Percentiles rank a stretch among this genome's conserved stretches.
phyloP scores from a whole-genome alignment of 1,284 basidiomycete species.

The Calocybe gambosa region DNA sequence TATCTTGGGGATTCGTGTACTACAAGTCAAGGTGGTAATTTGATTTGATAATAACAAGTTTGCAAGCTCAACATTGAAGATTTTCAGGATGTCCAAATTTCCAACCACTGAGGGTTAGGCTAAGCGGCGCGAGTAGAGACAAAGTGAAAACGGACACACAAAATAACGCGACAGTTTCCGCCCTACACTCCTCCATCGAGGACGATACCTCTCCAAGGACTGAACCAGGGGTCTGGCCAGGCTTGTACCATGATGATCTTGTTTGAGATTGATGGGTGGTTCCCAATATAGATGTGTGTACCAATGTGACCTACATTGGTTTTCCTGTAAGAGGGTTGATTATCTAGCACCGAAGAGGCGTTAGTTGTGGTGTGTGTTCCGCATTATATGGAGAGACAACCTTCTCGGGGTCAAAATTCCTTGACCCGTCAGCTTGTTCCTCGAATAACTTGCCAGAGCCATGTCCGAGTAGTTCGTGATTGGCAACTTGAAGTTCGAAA shows the following conservation, averaged over 20 bases:
- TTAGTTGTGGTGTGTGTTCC: neutral
- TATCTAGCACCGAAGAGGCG: conserved; percentile 34
- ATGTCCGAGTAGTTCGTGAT: conserved; percentile 78
- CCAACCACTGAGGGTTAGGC: conserved; percentile 47
- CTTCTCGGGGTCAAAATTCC: conserved; percentile 73
- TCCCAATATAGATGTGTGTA: neutral
- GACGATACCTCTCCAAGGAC: conserved; percentile 81
- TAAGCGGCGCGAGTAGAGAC: neutral
- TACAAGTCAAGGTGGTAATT: conserved; percentile 20
- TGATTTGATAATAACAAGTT: neutral
- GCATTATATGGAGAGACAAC: conserved; percentile 21
- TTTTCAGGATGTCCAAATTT: conserved; percentile 65
- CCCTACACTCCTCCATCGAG: conserved; percentile 84
- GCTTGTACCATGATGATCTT: conserved; percentile 77
- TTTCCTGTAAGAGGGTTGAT: conserved; percentile 83
- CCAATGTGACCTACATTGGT: conserved; percentile 44
- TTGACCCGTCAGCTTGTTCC: conserved; percentile 65
- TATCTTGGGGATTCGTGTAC: conserved; percentile 62
- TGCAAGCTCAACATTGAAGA: conserved; percentile 54
- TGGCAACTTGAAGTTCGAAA: conserved; percentile 83
- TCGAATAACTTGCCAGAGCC: conserved; percentile 78
- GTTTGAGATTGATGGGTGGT: neutral
- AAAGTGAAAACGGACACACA: conserved; percentile 36
- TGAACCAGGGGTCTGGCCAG: conserved; percentile 73
- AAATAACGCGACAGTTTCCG: conserved; percentile 76